These are phyloP conservation scores for Geotrichum candidum DNA, from an alignment of 1,139 yeast species.

Conservation along the genomic window DNA sequence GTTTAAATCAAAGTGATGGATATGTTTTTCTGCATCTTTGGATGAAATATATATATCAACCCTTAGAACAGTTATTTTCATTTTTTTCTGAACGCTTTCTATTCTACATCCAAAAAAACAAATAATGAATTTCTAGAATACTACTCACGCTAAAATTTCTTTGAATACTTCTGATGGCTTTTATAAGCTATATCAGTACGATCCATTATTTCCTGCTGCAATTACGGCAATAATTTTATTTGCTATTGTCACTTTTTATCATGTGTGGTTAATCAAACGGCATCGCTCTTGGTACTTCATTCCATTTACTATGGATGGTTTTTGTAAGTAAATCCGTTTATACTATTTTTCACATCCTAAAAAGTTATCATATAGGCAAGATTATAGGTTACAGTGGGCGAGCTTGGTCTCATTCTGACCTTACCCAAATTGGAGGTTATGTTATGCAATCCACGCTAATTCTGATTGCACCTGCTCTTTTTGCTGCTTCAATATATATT, in stretches of 20 bases:
- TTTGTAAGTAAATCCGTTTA: not conserved
- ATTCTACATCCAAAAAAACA: too few species aligned
- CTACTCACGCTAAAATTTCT: not conserved
- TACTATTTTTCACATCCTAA: not conserved
- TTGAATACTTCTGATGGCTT: too few species aligned
- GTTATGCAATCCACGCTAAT: slow-evolving; percentile 37
- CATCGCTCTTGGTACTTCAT: not conserved
- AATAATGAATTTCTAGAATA: too few species aligned
- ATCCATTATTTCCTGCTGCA: not conserved
- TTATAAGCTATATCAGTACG: not conserved
- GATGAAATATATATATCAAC: too few species aligned
- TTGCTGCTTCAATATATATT: slow-evolving; percentile 46
- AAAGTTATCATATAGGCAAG: not conserved
- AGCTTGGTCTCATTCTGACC: not conserved
- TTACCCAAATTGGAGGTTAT: slow-evolving; percentile 21
- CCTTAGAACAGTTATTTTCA: too few species aligned
- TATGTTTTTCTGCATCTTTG: too few species aligned
- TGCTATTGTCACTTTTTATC: not conserved
- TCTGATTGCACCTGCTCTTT: slow-evolving; percentile 42
- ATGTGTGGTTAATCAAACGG: not conserved
- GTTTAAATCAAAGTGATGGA: too few species aligned
- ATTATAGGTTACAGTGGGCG: not conserved
- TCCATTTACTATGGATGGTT: not conserved
- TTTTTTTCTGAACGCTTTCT: too few species aligned
- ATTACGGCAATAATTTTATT: too few species aligned